Evolutionary conservation across 768 basidiomycete genomes (phyloP), one percentile per base, ranked within the genome.

Genomic region (Coprinellus aureogranulatus): DNA sequence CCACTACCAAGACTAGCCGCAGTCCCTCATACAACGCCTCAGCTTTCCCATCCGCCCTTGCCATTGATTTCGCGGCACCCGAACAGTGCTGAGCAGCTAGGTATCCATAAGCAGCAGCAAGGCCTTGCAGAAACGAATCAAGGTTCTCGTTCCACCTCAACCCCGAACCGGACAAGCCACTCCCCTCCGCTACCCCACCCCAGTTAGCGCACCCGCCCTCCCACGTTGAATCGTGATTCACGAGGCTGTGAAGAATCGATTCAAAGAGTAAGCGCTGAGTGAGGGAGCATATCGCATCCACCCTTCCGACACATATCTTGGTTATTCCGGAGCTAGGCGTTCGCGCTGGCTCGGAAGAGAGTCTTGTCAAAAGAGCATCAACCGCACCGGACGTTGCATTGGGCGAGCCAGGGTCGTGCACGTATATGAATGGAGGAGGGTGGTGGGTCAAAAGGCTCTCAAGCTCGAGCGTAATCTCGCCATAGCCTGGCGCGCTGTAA

Each of bases 101-200:
- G 47, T 71, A 59, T 48, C 58, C 57, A 47, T 72, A 68, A 10
- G 78, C 59, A 53, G 77, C 72, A 39, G 76, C 70, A 53, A 92
- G 66, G 0, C 89, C 89, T 59, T 88, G 86, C n/a, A 90, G 58
- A 61, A 91, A 91, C 12, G 76, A 74, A 55, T 90, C 89, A 23
- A 90, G 65, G 56, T 74, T 85, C 31, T 87, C 85, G 63, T 86
- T 89, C 73, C 79, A 88, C 57, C 81, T 64, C 51, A 77, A 66
- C 8, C 68, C 68, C 28, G 4, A 4, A 72, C 74, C 14, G 69
- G 72, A 8, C 72, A 14, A 34, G 14, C 34, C 34, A 14, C 34
- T 34, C 63, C 41, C 41, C 41, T n/a, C 41, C 18, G 16, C 8
- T 6, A 18, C 6, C 6, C 46, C 46, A 9, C 67, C 65, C 88